phyloP scores from a whole-genome alignment of 2,329 filamentous ascomycete species.

The Corynespora cassiicola region DNA sequence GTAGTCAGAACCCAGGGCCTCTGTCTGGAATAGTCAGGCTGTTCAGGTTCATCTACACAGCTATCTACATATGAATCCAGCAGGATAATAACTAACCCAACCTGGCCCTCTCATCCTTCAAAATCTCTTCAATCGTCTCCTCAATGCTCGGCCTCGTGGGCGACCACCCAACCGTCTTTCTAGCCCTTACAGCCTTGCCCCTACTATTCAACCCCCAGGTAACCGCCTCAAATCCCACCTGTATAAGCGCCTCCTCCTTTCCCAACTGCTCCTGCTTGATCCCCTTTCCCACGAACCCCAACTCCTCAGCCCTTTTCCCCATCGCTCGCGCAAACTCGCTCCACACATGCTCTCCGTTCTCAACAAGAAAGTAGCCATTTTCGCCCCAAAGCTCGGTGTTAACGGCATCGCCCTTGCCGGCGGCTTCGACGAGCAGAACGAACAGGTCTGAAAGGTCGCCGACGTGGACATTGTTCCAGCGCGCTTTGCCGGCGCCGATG shows the following conservation, averaged over 20 bases:
- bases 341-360: conserved; percentile 70
- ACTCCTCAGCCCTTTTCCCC: conserved; percentile 54
- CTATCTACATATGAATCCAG: too few relatives aligned
- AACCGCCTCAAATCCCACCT: conserved; percentile 57
- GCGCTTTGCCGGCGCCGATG: conserved; percentile 62
- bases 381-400: conserved; percentile 64
- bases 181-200: conserved; percentile 60
- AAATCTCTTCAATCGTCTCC: conserved; percentile 59
- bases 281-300: conserved; percentile 51
- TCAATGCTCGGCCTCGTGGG: conserved; percentile 56
- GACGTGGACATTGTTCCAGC: conserved; percentile 63
- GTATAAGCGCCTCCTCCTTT: conserved; percentile 52
- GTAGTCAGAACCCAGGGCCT: too few relatives aligned
- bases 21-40: too few relatives aligned
- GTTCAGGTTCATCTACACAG: too few relatives aligned
- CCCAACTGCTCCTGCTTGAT: conserved; percentile 40
- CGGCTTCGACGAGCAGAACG: conserved; percentile 61
- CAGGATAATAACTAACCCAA: too few relatives aligned
- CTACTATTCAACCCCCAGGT: conserved; percentile 68
- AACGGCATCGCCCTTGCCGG: conserved; percentile 41
- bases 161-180: conserved; percentile 62
- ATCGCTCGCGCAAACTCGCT: conserved; percentile 57
- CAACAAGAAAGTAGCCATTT: conserved; percentile 70
- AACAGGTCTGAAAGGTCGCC: conserved; percentile 66
- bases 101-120: conserved; percentile 28